Evolutionary conservation across 179 eudicot genomes (phyloP).

Genomic region (Silene coronaria): DNA sequence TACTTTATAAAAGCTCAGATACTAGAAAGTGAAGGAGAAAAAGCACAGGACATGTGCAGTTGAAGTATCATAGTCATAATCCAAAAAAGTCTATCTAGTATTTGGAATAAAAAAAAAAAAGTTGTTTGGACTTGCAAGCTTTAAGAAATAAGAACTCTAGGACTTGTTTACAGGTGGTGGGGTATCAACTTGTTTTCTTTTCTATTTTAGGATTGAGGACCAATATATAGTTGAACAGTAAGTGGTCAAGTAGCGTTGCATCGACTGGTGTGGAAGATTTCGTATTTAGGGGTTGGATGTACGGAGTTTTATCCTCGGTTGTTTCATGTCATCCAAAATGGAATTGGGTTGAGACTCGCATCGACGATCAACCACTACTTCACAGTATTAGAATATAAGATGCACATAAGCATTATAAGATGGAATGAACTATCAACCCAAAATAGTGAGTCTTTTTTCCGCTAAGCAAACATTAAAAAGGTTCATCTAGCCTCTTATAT

Average conservation of each 20-base stretch:
- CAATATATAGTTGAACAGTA: background rate
- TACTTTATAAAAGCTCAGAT: conserved; percentile 10
- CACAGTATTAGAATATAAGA: too few species aligned
- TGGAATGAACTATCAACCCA: too few species aligned
- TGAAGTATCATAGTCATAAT: conserved; percentile 24
- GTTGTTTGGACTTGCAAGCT: conserved; percentile 19
- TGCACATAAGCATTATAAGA: too few species aligned
- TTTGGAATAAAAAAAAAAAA: conserved; percentile 20
- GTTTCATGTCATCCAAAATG: background rate
- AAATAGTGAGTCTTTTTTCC: too few species aligned
- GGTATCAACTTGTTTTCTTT: conserved; percentile 5
- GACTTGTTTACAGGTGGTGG: conserved; percentile 17
- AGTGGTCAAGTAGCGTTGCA: background rate
- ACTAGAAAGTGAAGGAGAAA: conserved; percentile 5
- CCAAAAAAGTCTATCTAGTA: conserved; percentile 13
- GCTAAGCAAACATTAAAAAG: too few species aligned
- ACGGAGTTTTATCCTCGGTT: too few species aligned
- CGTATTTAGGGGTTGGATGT: too few species aligned
- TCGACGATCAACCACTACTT: too few species aligned
- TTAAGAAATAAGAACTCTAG: background rate
- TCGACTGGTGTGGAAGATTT: too few species aligned
- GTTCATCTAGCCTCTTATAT: too few species aligned
- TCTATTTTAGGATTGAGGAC: conserved; percentile 1
- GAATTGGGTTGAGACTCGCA: too few species aligned
- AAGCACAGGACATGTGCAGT: conserved; percentile 16